These are phyloP conservation scores for Rossbeevera mucosa DNA, from an alignment of 768 basidiomycete species.

Conservation along the genomic window DNA sequence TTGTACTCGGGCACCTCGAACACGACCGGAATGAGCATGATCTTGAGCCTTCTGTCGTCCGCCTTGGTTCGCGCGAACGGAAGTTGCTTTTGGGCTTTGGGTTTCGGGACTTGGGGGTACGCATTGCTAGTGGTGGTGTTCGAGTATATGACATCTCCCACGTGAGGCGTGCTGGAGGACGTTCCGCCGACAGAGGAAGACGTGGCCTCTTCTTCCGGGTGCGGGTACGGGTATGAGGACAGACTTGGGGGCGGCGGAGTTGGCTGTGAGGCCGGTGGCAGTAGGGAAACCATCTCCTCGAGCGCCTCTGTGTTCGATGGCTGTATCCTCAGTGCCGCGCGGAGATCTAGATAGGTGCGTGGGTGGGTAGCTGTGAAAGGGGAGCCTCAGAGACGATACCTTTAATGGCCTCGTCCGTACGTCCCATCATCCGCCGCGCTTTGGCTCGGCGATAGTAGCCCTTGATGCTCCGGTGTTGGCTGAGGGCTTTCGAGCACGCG, in stretches of 20 bases:
- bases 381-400: constrained; percentile 33
- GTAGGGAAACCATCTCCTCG: constrained; percentile 47
- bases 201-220: constrained; percentile 18
- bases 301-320: constrained; percentile 61
- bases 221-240: background rate
- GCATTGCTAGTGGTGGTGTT: constrained; percentile 13
- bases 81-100: constrained; percentile 41
- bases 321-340: constrained; percentile 56
- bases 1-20: constrained; percentile 32
- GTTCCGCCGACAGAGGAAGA: constrained; percentile 28
- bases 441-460: constrained; percentile 67
- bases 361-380: background rate
- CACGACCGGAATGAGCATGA: constrained; percentile 43
- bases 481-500: constrained; percentile 61
- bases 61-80: constrained; percentile 49
- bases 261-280: constrained; percentile 17
- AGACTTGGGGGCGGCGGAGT: constrained; percentile 6
- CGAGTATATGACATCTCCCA: constrained; percentile 9
- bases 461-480: constrained; percentile 64
- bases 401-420: constrained; percentile 53
- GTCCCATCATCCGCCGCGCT: constrained; percentile 57
- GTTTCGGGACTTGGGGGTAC: constrained; percentile 36
- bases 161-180: constrained; percentile 6
- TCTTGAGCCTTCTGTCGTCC: constrained; percentile 53
- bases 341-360: constrained; percentile 46